Base-by-base conservation (phyloP, 805 yeast genomes). In the Ogataea corticis region DNA sequence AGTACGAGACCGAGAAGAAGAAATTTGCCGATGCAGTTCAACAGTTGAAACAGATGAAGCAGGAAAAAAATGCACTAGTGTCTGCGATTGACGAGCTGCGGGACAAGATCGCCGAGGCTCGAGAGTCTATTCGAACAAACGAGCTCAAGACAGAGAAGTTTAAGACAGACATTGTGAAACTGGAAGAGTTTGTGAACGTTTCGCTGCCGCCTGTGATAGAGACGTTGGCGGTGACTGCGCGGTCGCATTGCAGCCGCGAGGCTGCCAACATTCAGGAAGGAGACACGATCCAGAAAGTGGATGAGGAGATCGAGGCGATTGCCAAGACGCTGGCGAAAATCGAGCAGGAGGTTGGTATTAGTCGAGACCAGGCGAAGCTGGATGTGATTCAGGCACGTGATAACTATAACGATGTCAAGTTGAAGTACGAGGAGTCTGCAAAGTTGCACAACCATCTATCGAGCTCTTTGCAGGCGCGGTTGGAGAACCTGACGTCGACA, bases 351-450 rank as follows among this genome's bases (percentile, higher is more conserved):
- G 61, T 82, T 12, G 87, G 86, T 1, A 70, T 77, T 44, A 61
- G 82, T 0, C 75, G 78, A 38, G 84, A 80, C 40, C 76, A 77
- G 30, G 80, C 83, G 1, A 72, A 78, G 34, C 56, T 62, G 11
- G 72, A 79, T 28, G 74, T 79, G 36, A 67, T 73, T 13, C 58
- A 59, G 12, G 71, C 77, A 3, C 74, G 78, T 49, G 58, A 62
- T 3, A 69, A 68, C 38, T 72, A 69, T 45, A 71, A 67, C 12
- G 67, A 68, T 4, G 77, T 82, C 2, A 66, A 70, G 33, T 54
- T 57, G 2, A 73, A 69, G 35, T 68, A 74, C 14, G 55, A 60
- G 2, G 63, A 64, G 12, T 67, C 76, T 0, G 56, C 52, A 9
- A 45, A 50, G 4, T 47, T 70, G 27, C 59, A 60, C 38, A 60